Evolutionary conservation across 2,329 filamentous ascomycete genomes (phyloP), one percentile per base, ranked within the genome.

Genomic region (Paecilomyces fulvus): DNA sequence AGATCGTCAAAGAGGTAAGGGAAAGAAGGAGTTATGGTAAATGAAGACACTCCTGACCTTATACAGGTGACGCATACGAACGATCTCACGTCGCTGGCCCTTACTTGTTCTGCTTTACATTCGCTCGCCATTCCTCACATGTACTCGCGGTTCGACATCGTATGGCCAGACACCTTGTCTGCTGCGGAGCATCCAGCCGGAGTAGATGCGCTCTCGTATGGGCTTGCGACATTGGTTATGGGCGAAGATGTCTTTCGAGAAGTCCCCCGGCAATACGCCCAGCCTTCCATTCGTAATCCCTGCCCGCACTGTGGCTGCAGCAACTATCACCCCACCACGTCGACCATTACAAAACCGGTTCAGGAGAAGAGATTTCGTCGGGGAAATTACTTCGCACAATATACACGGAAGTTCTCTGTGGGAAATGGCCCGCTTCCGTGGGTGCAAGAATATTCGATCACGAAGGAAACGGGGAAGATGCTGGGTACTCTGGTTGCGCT

Each of bases 401-500:
- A 86, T 68, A 90, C 86, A 5, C 83, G 86, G 61, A 92, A 91
- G 69, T 94, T 94, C 73, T 90, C 88, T 2, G 79, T 94, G 5
- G 88, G 88, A n/a, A 92, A 94, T 70, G 89, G 89, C 0, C 89
- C 88, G 0, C 69, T 80, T 6, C 83, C 89, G 61, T 92, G 87
- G 87, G 88, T 92, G 5, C 82, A 86, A 55, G 88, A 92, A 66
- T 92, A 94, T 72, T 82, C 88, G 60, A 89, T 92, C 64, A 86
- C 83, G 2, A 92, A 91, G 71, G 89, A 92, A 68, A 85, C 86
- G 56, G 90, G 90, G 2, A 94, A 92, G 74, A 91, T 94, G 88
- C 79, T 94, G n/a, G 88, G 89, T 4, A 92, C 88, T 1, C 75
- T 94, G 52, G 89, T 91, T 11, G 88, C 89, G 9, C 75, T 92